Evolutionary conservation across 805 yeast genomes (phyloP), one percentile per base, ranked within the genome.

Genomic region (Yarrowia yakushimensis): DNA sequence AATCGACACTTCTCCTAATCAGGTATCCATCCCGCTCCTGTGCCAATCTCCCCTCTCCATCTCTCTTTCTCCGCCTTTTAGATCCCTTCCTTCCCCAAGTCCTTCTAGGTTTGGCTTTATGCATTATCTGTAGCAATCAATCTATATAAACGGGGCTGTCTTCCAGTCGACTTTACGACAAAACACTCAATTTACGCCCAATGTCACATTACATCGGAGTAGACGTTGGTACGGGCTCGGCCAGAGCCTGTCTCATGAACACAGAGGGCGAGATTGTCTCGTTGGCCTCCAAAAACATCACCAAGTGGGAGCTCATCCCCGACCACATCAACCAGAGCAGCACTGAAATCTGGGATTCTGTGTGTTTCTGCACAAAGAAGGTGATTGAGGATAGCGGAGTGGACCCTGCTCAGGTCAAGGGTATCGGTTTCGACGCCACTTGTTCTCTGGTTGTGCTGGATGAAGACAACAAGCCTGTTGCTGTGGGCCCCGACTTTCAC

Each of bases 171-270:
- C 43, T 39, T 39, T 20, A 11, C 17, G 27, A 22, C 43, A 41
- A 23, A 23, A 8, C 45, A 23, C 45, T 23, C 45, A 41, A 41
- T 15, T 15, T 18, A 15, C 28, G 1, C 9, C 27, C 45, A 23
- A 50, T 34, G 42, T 28, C 39, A 12, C 65, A 78, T 73, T 89
- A 85, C 70, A 82, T 90, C 62, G 97, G 97, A 61, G 91, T 90
- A 8, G 97, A 90, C 71, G 96, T 94, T 25, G 99, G 99, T n/a
- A 92, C 98, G 0, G 99, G 98, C 15, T 88, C 96, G 1, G 97
- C 97, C 6, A 80, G 99, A 66, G 98, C 98, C 5, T 93, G 97
- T 69, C 78, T 94, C 15, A 89, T 93, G 66, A 94, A 92, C 73
- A 82, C 85, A 69, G 78, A 81, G 42, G 98, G 98, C 54, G 85